phyloP scores from a whole-genome alignment of 345 rosid genomes.

The Arabis alpina region DNA sequence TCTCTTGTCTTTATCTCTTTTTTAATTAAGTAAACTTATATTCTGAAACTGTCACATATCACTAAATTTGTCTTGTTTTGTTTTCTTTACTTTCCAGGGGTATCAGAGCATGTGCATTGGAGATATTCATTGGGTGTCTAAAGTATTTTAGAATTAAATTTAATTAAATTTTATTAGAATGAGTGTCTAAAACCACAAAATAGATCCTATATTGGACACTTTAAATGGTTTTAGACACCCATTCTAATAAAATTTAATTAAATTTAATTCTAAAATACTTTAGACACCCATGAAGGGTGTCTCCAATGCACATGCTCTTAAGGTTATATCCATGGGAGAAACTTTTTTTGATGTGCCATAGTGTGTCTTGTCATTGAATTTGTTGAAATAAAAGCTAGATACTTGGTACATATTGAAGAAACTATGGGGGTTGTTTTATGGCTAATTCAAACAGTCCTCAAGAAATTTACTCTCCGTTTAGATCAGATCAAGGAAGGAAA shows the following conservation, averaged over 20 bases:
- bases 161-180: no score
- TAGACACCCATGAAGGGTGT: no score
- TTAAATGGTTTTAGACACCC: no score
- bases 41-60: background rate
- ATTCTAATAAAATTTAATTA: no score
- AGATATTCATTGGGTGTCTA: no score
- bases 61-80: background rate
- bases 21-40: background rate
- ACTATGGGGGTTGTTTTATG: conserved; percentile 4
- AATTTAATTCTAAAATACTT: no score
- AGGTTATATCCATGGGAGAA: background rate
- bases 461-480: conserved; percentile 21
- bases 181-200: no score
- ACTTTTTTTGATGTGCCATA: conserved; percentile 6
- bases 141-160: no score
- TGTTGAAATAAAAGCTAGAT: background rate
- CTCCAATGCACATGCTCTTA: no score
- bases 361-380: conserved; percentile 6
- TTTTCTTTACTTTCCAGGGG: background rate
- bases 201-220: no score
- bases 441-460: conserved; percentile 11
- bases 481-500: background rate
- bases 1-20: background rate
- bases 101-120: no score
- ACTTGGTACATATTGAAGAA: background rate